These are phyloP conservation scores for Pilasporangium apinafurcum DNA, from an alignment of 352 stramenopile species.

Conservation along the genomic window DNA sequence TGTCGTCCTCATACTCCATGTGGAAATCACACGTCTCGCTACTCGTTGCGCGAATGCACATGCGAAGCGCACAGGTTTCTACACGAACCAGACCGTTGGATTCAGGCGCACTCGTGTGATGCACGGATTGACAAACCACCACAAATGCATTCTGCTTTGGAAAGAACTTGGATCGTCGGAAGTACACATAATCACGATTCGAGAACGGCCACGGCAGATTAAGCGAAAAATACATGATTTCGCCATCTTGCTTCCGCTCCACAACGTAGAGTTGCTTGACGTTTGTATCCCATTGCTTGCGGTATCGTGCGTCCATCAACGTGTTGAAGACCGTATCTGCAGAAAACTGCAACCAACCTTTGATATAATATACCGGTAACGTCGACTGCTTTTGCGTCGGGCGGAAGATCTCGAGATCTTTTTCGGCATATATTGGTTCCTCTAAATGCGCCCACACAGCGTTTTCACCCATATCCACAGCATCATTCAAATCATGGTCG, in stretches of 20 bases:
- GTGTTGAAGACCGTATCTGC: conserved; percentile 66
- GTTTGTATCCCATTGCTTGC: conserved; percentile 46
- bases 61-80: conserved; percentile 46
- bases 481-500: conserved; percentile 47
- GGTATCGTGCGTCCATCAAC: conserved; percentile 53
- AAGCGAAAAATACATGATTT: conserved; percentile 59
- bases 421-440: conserved; percentile 64
- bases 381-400: conserved; percentile 37
- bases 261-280: conserved; percentile 38
- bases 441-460: conserved; percentile 51
- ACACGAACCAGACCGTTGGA: conserved; percentile 41
- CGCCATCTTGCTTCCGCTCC: conserved; percentile 32
- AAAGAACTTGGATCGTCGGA: conserved; percentile 54
- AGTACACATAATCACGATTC: conserved; percentile 77
- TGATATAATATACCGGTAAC: conserved; percentile 62
- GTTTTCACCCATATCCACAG: conserved; percentile 60
- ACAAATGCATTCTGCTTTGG: conserved; percentile 49
- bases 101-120: conserved; percentile 38
- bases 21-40: conserved; percentile 63
- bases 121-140: conserved; percentile 46
- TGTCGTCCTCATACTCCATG: conserved; percentile 76
- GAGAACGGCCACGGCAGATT: conserved; percentile 63
- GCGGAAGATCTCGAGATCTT: conserved; percentile 70
- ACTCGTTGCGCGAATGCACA: conserved; percentile 54
- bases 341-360: conserved; percentile 64